phyloP scores from a whole-genome alignment of 805 yeast species.

The Saturnispora silvae region DNA sequence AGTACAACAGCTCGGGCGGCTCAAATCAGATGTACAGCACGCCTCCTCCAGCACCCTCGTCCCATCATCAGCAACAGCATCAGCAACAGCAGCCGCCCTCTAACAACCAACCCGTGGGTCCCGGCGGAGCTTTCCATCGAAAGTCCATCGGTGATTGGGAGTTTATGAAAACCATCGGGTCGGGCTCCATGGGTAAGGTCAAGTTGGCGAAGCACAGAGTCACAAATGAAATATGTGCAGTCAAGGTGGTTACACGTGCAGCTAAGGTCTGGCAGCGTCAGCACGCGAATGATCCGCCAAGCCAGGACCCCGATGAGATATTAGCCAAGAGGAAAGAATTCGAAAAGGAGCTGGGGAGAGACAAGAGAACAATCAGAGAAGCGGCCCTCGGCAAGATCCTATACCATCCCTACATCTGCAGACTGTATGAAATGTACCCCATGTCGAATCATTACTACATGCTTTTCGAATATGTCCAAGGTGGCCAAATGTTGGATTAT shows the following conservation, averaged over 20 bases:
- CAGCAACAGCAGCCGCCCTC: constrained; percentile 4
- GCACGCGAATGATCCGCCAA: constrained; percentile 59
- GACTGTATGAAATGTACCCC: constrained; percentile 85
- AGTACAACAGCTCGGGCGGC: not conserved
- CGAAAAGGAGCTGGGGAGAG: constrained; percentile 81
- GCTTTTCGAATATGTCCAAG: constrained; percentile 93
- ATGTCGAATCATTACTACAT: constrained; percentile 96
- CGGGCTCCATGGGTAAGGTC: constrained; percentile 99
- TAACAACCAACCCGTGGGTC: not conserved
- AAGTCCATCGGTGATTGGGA: constrained; percentile 96
- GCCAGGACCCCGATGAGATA: constrained; percentile 45
- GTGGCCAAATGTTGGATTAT: constrained; percentile 95
- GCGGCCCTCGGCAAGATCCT: constrained; percentile 87
- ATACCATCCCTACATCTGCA: constrained; percentile 86
- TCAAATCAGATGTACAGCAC: constrained; percentile 1
- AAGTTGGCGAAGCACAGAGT: constrained; percentile 80
- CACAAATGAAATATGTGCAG: constrained; percentile 79
- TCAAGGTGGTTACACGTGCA: constrained; percentile 88
- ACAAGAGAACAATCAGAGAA: constrained; percentile 85
- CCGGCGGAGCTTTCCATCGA: constrained; percentile 53
- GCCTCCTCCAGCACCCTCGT: not conserved
- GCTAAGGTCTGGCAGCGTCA: constrained; percentile 64
- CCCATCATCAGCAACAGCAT: constrained; percentile 12
- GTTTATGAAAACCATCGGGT: constrained; percentile 88
- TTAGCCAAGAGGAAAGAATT: constrained; percentile 56